Conservation (phyloP, 2,329 filamentous ascomycete species). For the Nemania bipapillata region DNA sequence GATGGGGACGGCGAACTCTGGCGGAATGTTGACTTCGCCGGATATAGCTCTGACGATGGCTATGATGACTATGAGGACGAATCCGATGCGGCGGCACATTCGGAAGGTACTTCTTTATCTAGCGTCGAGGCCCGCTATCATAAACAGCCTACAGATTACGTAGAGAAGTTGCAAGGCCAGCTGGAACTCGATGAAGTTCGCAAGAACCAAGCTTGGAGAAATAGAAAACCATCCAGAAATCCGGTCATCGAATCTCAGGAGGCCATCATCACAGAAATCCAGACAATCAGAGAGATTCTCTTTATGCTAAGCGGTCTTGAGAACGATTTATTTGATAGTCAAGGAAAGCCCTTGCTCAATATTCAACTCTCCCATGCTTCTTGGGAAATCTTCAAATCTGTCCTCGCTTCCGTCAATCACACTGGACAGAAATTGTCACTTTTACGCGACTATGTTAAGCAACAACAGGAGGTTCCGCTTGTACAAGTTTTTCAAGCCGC, state of each 20-base stretch:
- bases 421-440: slow-evolving; percentile 59
- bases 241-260: slow-evolving; percentile 53
- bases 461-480: slow-evolving; percentile 64
- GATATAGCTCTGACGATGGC: slow-evolving; percentile 73
- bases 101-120: slow-evolving; percentile 54
- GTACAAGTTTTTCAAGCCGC: slow-evolving; percentile 77
- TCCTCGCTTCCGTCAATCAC: slow-evolving; percentile 61
- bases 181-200: slow-evolving; percentile 54
- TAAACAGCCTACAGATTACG: slow-evolving; percentile 51
- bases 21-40: slow-evolving; percentile 73
- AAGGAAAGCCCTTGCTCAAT: slow-evolving; percentile 54
- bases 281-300: slow-evolving; percentile 78
- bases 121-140: slow-evolving; percentile 48
- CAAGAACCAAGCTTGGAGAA: slow-evolving; percentile 61
- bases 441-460: slow-evolving; percentile 59
- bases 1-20: slow-evolving; percentile 74
- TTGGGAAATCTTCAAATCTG: slow-evolving; percentile 61
- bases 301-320: slow-evolving; percentile 86
- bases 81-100: slow-evolving; percentile 52
- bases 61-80: slow-evolving; percentile 54
- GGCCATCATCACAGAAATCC: slow-evolving; percentile 72
- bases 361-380: slow-evolving; percentile 63
- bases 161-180: slow-evolving; percentile 53
- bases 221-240: slow-evolving; percentile 45
- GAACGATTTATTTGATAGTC: slow-evolving; percentile 73